A percentile compares a stretch with the other conserved stretches of the same genome.
Evolutionary conservation across 495 filamentous ascomycete genomes (phyloP).

Genomic region (Talaromyces stipitatus): DNA sequence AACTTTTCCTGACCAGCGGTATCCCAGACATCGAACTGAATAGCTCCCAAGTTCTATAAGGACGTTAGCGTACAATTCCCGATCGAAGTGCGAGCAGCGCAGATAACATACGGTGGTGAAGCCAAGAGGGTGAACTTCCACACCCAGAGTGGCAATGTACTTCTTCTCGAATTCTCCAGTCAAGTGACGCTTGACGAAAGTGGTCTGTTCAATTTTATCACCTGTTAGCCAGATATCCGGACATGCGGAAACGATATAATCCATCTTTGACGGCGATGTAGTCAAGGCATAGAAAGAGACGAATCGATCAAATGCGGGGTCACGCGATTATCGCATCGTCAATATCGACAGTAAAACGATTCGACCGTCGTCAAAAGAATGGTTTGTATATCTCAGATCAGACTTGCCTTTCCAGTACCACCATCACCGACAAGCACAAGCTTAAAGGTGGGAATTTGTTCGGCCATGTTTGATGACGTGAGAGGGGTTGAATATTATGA

Average conservation of each 20-base stretch:
- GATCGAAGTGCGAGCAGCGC: constrained; percentile 23
- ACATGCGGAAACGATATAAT: background rate
- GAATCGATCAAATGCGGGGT: constrained; percentile 3
- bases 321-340: constrained; percentile 3
- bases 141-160: constrained; percentile 99
- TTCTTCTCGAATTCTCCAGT: constrained; percentile 99
- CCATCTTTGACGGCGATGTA: background rate
- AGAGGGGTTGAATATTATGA: constrained; percentile 1
- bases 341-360: background rate
- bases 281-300: background rate
- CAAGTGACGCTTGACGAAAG: constrained; percentile 99
- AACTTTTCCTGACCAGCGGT: constrained; percentile 99
- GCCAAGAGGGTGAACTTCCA: constrained; percentile 93
- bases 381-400: background rate
- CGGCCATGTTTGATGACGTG: constrained; percentile 49
- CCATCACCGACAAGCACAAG: constrained; percentile 99
- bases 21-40: constrained; percentile 99
- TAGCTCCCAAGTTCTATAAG: constrained; percentile 78
- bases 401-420: constrained; percentile 96
- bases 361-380: background rate
- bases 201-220: constrained; percentile 65
- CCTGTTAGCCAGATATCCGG: background rate
- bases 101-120: constrained; percentile 80
- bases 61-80: constrained; percentile 29
- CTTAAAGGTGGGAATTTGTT: constrained; percentile 81